phyloP scores from a whole-genome alignment of 2,329 filamentous ascomycete species.

The Aspergillus sp. region DNA sequence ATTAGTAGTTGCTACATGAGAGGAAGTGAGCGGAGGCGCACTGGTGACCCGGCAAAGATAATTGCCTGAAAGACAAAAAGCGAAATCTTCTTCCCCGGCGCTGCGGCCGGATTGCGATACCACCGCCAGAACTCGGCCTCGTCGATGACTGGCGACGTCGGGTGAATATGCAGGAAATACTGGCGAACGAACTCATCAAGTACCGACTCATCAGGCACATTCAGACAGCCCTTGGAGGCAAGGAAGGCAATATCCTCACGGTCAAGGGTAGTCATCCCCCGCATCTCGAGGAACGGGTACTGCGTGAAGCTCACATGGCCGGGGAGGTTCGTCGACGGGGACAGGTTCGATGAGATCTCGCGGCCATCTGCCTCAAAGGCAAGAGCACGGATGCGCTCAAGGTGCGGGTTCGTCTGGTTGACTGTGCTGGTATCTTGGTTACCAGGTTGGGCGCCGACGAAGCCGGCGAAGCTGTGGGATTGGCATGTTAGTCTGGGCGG shows the following conservation, averaged over 20 bases:
- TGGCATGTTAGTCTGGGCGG: neutral
- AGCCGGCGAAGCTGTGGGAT: slow-evolving; percentile 14
- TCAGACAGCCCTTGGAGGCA: slow-evolving; percentile 52
- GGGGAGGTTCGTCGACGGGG: neutral
- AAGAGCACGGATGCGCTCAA: slow-evolving; percentile 14
- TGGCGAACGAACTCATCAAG: slow-evolving; percentile 54
- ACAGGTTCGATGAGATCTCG: neutral
- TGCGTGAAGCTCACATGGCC: slow-evolving; percentile 18
- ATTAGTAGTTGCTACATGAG: neutral
- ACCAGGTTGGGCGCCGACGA: slow-evolving; percentile 1
- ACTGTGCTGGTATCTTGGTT: slow-evolving; percentile 9
- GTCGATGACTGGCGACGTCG: slow-evolving; percentile 35
- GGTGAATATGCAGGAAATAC: slow-evolving; percentile 39
- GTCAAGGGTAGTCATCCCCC: slow-evolving; percentile 24
- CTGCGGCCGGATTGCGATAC: slow-evolving; percentile 9
- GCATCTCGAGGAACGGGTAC: slow-evolving; percentile 29
- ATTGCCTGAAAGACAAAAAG: slow-evolving; percentile 39
- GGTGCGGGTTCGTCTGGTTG: slow-evolving; percentile 14
- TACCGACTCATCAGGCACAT: slow-evolving; percentile 47
- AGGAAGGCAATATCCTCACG: slow-evolving; percentile 55
- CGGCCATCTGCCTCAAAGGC: slow-evolving; percentile 10
- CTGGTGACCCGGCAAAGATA: slow-evolving; percentile 36
- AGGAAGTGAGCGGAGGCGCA: slow-evolving; percentile 30
- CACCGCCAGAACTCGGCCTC: slow-evolving; percentile 53
- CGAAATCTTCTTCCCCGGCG: slow-evolving; percentile 26